Evolutionary conservation across 1,284 basidiomycete species (phyloP).

Genomic region (Trametes versicolor): DNA sequence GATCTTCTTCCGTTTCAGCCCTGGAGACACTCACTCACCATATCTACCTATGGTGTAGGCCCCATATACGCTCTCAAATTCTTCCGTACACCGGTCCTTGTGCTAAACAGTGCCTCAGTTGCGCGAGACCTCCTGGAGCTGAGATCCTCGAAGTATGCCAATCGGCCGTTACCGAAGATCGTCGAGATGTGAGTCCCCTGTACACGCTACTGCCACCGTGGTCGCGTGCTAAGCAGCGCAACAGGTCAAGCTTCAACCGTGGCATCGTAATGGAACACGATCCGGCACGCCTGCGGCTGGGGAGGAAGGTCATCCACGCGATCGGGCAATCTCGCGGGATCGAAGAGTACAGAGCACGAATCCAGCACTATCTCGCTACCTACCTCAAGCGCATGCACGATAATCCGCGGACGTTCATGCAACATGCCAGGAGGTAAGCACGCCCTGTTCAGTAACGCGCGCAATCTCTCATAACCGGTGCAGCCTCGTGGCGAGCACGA

Average conservation of each 20-base stretch:
- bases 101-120: neutral
- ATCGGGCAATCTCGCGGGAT: neutral
- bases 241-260: neutral
- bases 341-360: neutral
- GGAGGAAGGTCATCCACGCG: neutral
- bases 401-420: neutral
- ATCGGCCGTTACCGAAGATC: neutral
- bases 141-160: neutral
- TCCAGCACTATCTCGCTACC: neutral
- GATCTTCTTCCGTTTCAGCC: no score
- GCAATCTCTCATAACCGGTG: no score
- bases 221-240: neutral
- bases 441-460: no score
- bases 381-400: slow-evolving; percentile 4
- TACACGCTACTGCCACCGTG: neutral
- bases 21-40: no score
- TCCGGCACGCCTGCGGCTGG: neutral
- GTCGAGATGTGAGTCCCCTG: neutral
- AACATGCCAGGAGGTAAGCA: neutral
- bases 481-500: neutral
- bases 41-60: neutral
- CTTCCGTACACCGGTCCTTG: neutral
- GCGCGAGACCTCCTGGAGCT: slow-evolving; percentile 1
- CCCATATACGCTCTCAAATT: neutral
- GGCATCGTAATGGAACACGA: neutral